Conservation (phyloP, 768 basidiomycete species). For the Kwoniella dendrophila region DNA sequence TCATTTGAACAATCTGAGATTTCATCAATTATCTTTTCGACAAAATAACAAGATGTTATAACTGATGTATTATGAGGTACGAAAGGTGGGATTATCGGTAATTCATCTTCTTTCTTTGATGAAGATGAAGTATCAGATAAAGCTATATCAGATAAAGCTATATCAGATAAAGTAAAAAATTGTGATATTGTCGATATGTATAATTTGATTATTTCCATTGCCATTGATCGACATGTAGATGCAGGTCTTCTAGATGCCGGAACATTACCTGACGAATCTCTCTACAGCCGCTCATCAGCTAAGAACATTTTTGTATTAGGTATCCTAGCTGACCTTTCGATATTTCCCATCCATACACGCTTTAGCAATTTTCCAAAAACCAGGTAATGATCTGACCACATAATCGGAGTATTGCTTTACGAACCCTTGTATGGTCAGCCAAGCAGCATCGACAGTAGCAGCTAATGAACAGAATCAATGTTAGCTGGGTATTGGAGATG, state of each 20-base stretch:
- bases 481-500: slow-evolving; percentile 6
- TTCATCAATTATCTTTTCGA: slow-evolving; percentile 77
- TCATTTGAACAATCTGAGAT: slow-evolving; percentile 85
- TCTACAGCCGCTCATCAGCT: slow-evolving; percentile 19
- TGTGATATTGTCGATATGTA: slow-evolving; percentile 83
- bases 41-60: slow-evolving; percentile 77
- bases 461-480: slow-evolving; percentile 15
- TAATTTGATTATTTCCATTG: slow-evolving; percentile 78
- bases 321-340: slow-evolving; percentile 67
- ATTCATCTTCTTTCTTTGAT: slow-evolving; percentile 16
- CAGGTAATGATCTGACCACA: slow-evolving; percentile 79
- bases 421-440: slow-evolving; percentile 76
- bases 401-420: slow-evolving; percentile 85
- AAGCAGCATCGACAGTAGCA: slow-evolving; percentile 63
- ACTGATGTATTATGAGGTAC: slow-evolving; percentile 68
- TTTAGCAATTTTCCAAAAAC: slow-evolving; percentile 90
- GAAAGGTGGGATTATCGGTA: slow-evolving; percentile 65
- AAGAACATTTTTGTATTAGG: background rate
- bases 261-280: slow-evolving; percentile 43
- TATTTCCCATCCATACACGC: slow-evolving; percentile 92
- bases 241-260: slow-evolving; percentile 71
- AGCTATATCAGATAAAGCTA: too few relatives aligned
- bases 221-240: slow-evolving; percentile 81
- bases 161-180: slow-evolving; percentile 80
- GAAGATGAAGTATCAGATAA: slow-evolving; percentile 63